These are phyloP conservation scores for Chaetomiaceae sp. DNA, from an alignment of 2,329 filamentous ascomycete species.

Conservation along the genomic window DNA sequence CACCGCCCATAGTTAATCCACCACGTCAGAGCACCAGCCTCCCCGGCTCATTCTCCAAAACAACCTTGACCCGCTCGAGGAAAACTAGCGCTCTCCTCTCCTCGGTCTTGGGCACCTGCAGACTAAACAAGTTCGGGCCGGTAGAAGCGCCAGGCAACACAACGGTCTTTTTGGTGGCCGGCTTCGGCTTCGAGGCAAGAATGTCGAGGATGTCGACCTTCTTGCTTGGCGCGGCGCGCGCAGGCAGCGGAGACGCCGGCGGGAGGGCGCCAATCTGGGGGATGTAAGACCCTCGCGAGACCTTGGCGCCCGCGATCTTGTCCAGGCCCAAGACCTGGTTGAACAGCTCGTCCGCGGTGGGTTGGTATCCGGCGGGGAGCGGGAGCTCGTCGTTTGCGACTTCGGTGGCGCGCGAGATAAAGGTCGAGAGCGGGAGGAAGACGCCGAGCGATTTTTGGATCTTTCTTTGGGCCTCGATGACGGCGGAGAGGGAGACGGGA, in stretches of 20 bases:
- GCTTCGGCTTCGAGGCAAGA: slow-evolving; percentile 41
- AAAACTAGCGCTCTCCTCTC: slow-evolving; percentile 78
- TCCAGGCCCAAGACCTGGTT: slow-evolving; percentile 76
- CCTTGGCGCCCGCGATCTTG: slow-evolving; percentile 38
- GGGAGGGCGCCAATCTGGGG: slow-evolving; percentile 66
- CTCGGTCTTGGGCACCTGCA: slow-evolving; percentile 74
- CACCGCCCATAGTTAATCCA: background rate
- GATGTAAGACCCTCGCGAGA: slow-evolving; percentile 59
- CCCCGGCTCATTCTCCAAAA: slow-evolving; percentile 76
- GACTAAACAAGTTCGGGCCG: slow-evolving; percentile 72
- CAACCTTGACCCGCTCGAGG: slow-evolving; percentile 77
- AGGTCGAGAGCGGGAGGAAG: slow-evolving; percentile 77
- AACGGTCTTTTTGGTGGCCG: slow-evolving; percentile 27
- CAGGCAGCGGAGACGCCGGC: slow-evolving; percentile 29
- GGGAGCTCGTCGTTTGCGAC: slow-evolving; percentile 86
- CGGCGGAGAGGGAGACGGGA: slow-evolving; percentile 72
- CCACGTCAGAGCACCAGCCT: slow-evolving; percentile 58
- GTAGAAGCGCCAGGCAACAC: slow-evolving; percentile 46
- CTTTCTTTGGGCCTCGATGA: slow-evolving; percentile 75
- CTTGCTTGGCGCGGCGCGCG: slow-evolving; percentile 35
- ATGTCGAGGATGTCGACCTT: slow-evolving; percentile 80
- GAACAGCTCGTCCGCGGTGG: slow-evolving; percentile 78
- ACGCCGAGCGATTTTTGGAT: slow-evolving; percentile 74
- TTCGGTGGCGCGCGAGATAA: slow-evolving; percentile 79
- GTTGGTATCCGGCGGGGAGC: slow-evolving; percentile 56